Evolutionary conservation across 768 basidiomycete genomes (phyloP), one percentile per base, ranked within the genome.

Genomic region (Hygrophorus pudorinus): DNA sequence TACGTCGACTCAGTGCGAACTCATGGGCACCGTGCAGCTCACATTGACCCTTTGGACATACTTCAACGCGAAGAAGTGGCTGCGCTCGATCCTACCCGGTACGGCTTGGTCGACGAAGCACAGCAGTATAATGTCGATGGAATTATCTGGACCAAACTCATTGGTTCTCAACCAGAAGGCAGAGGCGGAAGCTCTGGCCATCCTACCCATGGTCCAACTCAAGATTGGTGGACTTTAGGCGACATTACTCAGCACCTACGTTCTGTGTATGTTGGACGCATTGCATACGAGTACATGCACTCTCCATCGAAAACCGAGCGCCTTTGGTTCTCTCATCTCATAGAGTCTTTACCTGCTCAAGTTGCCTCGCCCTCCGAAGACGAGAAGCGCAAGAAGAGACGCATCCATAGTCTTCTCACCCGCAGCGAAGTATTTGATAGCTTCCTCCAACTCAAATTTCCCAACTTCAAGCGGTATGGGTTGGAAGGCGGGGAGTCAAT

Each of bases 241-340:
- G 74, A 85, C 35, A 87, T 96, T 47, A 73, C 72, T 2, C 57
- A 67, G 12, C 83, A 86, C 58, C 66, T 96, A 10, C 75, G 81
- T 44, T 62, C 66, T 1, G 72, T 85, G 1, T 96, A 96, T 56
- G 84, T 88, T 21, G 85, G 83, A 1, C 76, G 77, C 17, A 88
- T 96, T 51, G 90, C 85, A 1, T 88, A 92, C 55, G 92, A 96
- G 72, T 91, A 81, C 47, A 88, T 89, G 85, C 87, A 92, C 59
- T 83, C 85, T 10, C 81, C 85, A 0, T 81, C 76, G 47, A 89
- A 88, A 65, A 84, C 80, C 0, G 89, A 91, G 62, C 73, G 87
- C 0, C 68, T 86, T 4, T 94, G 89, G 89, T 92, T 92, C 64
- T 84, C 88, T 1, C 81, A 85, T 54, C 67, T 87, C 12, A 70